These are phyloP conservation scores for Wickerhamomyces ciferrii DNA, from an alignment of 805 yeast species.

Conservation along the genomic window DNA sequence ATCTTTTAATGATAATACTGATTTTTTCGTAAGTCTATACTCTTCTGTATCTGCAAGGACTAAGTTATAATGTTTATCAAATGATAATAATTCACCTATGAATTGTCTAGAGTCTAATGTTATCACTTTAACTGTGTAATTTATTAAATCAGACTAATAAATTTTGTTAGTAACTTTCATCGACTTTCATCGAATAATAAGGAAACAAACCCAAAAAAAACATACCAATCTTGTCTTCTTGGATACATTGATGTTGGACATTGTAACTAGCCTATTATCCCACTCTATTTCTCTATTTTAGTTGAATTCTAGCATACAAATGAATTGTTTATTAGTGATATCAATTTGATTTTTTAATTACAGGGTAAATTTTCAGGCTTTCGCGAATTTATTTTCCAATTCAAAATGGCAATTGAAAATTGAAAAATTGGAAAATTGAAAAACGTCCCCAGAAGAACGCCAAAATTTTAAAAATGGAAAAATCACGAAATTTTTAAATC, in stretches of 20 bases:
- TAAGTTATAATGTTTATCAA: conserved; percentile 84
- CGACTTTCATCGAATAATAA: not conserved
- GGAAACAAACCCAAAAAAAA: conserved; percentile 3
- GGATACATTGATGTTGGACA: conserved; percentile 12
- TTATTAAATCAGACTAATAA: conserved; percentile 57
- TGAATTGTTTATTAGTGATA: no score
- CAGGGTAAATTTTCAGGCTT: not conserved
- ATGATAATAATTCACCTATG: conserved; percentile 78
- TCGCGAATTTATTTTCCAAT: no score
- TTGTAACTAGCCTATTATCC: no score
- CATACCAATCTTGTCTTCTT: conserved; percentile 41
- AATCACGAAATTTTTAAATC: not conserved
- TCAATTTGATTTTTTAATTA: no score
- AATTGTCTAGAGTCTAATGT: conserved; percentile 75
- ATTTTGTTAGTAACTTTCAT: not conserved
- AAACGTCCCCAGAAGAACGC: not conserved
- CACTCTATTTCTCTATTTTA: no score
- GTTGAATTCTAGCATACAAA: no score
- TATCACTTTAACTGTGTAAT: conserved; percentile 67
- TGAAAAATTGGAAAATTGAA: no score
- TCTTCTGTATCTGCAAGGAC: conserved; percentile 85
- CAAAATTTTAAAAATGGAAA: not conserved
- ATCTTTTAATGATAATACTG: conserved; percentile 31
- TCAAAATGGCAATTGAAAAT: not conserved
- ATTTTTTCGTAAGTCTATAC: conserved; percentile 64